Percentiles rank a stretch among this genome's conserved stretches.
Evolutionary conservation across 2,329 filamentous ascomycete species (phyloP).

Genomic region (Calonectria pseudoturangicola): DNA sequence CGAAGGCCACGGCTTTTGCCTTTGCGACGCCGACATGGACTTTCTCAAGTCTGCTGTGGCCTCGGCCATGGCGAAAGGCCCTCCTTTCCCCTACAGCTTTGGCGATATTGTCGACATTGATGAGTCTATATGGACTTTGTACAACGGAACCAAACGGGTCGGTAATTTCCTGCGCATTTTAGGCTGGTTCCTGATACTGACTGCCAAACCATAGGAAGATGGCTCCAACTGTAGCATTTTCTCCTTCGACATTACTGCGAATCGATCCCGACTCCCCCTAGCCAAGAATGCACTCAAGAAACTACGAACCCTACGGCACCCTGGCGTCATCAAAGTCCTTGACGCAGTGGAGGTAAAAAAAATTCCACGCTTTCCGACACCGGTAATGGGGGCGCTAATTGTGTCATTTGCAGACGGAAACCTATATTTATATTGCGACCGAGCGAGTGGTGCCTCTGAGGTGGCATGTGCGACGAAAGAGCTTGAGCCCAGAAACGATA

Average conservation of each 20-base stretch:
- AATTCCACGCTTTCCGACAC: conserved; percentile 21
- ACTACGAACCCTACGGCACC: conserved; percentile 92
- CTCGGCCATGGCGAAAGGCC: conserved; percentile 95
- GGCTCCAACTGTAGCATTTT: conserved; percentile 97
- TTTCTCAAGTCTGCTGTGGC: conserved; percentile 98
- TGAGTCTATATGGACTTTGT: conserved; percentile 95
- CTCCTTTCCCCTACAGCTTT: conserved; percentile 93
- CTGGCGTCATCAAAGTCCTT: conserved; percentile 93
- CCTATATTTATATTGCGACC: conserved; percentile 96
- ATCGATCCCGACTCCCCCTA: conserved; percentile 87
- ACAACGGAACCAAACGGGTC: conserved; percentile 95
- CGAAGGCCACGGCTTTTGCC: neutral
- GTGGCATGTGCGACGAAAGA: conserved; percentile 93
- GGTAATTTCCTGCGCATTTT: conserved; percentile 46
- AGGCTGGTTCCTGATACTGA: neutral
- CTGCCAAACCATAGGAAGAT: conserved; percentile 80
- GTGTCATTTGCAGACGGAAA: conserved; percentile 80
- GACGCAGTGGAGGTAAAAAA: conserved; percentile 89
- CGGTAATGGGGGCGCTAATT: conserved; percentile 49
- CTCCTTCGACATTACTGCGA: conserved; percentile 90
- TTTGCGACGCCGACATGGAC: conserved; percentile 78
- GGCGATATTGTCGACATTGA: conserved; percentile 94
- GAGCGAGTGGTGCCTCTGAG: conserved; percentile 90
- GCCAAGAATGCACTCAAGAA: conserved; percentile 97
- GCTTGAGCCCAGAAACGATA: conserved; percentile 90